These are phyloP conservation scores for Cladobotryum mycophilum DNA, from an alignment of 2,329 filamentous ascomycete species.

Conservation along the genomic window DNA sequence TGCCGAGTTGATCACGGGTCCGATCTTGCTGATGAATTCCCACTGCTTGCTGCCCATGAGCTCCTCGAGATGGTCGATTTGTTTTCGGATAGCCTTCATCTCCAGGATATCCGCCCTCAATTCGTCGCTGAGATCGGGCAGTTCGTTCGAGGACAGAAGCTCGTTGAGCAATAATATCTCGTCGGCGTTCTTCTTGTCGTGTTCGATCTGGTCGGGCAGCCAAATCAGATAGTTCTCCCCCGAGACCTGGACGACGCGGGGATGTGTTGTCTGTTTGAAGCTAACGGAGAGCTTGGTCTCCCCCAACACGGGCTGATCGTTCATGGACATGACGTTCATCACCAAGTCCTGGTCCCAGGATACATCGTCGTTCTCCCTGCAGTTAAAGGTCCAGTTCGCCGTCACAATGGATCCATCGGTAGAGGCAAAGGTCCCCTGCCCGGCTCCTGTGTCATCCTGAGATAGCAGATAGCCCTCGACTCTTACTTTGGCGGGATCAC, in stretches of 20 bases:
- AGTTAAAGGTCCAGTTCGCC: slow-evolving; percentile 11
- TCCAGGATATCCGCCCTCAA: slow-evolving; percentile 1
- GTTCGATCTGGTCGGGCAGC: background rate
- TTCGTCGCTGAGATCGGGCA: background rate
- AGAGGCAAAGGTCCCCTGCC: slow-evolving; percentile 8
- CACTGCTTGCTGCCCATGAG: slow-evolving; percentile 4
- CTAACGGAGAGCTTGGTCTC: slow-evolving; percentile 5
- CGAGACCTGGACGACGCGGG: slow-evolving; percentile 3
- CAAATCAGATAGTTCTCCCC: slow-evolving; percentile 4
- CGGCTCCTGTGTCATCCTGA: slow-evolving; percentile 10
- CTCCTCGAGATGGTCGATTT: slow-evolving; percentile 5
- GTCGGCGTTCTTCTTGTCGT: background rate
- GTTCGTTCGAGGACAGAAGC: background rate
- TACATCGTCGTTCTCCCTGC: slow-evolving; percentile 3
- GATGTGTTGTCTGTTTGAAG: slow-evolving; percentile 5
- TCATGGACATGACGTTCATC: slow-evolving; percentile 6
- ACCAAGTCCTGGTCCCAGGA: slow-evolving; percentile 8
- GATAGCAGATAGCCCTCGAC: slow-evolving; percentile 9
- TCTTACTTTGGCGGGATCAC: slow-evolving; percentile 4
- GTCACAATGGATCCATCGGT: slow-evolving; percentile 5
- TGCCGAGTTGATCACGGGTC: background rate
- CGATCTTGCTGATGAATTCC: slow-evolving; percentile 1
- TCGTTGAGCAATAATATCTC: background rate
- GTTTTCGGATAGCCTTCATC: background rate
- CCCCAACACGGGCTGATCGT: slow-evolving; percentile 3